Percentiles rank a stretch among this genome's conserved stretches.
These are phyloP conservation scores for Adenanthera pavonina DNA, from an alignment of 306 rosid genomes.

Conservation along the genomic window DNA sequence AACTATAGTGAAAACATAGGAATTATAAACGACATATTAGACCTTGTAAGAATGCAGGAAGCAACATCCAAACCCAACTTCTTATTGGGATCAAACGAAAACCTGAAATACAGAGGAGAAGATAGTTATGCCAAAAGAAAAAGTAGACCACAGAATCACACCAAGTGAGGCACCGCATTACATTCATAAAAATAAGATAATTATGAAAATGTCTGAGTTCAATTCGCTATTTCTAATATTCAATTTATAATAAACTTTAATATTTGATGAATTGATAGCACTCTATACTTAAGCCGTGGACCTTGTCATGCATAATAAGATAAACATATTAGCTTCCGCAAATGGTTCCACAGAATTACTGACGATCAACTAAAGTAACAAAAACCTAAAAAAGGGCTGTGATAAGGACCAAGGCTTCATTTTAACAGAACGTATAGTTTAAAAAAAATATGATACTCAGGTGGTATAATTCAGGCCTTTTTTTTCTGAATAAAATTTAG, in stretches of 20 bases:
- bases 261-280: neutral
- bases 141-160: neutral
- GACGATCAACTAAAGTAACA: neutral
- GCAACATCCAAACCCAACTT: constrained; percentile 70
- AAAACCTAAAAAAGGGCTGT: neutral
- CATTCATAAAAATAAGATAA: constrained; percentile 27
- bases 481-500: neutral
- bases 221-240: neutral
- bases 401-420: constrained; percentile 15
- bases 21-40: constrained; percentile 17
- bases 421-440: neutral
- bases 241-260: neutral
- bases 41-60: constrained; percentile 73
- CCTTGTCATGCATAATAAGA: neutral
- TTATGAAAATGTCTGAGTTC: constrained; percentile 17
- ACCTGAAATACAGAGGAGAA: constrained; percentile 49
- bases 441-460: neutral
- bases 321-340: neutral
- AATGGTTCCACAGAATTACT: neutral
- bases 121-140: constrained; percentile 9
- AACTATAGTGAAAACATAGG: neutral
- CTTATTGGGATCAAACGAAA: constrained; percentile 65
- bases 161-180: constrained; percentile 27
- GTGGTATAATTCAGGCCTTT: neutral
- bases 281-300: neutral